Percentiles rank a stretch among this genome's conserved stretches.
phyloP scores from a whole-genome alignment of 2,329 filamentous ascomycete genomes.

The Aspergillus brasiliensis region DNA sequence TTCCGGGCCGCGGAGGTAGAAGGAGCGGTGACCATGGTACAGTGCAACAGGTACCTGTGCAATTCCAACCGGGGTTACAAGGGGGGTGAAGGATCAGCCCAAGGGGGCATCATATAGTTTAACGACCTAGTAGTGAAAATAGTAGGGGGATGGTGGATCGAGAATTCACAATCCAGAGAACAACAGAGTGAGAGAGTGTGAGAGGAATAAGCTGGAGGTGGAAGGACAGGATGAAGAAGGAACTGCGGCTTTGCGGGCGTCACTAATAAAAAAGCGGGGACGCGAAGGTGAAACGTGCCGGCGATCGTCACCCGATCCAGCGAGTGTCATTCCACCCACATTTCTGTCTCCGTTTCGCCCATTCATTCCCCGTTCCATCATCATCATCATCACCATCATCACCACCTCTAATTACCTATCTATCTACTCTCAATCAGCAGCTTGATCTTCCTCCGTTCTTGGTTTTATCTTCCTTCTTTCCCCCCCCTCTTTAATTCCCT shows the following conservation, averaged over 20 bases:
- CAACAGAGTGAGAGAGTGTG: neutral
- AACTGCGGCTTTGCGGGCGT: neutral
- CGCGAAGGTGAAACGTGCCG: constrained; percentile 13
- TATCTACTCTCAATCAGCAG: neutral
- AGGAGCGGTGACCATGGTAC: constrained; percentile 6
- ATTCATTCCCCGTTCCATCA: no score
- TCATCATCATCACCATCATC: neutral
- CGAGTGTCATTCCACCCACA: constrained; percentile 10
- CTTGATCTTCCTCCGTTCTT: no score
- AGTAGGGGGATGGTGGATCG: neutral
- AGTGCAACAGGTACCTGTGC: neutral
- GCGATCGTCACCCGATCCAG: constrained; percentile 14
- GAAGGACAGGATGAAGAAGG: neutral
- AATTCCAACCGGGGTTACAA: neutral
- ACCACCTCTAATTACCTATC: neutral
- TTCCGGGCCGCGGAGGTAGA: constrained; percentile 37
- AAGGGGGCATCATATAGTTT: neutral
- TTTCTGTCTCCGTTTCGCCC: neutral
- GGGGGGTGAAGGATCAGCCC: neutral
- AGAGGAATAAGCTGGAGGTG: neutral
- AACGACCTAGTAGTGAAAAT: neutral
- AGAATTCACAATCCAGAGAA: neutral
- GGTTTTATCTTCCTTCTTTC: neutral
- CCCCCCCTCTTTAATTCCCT: neutral
- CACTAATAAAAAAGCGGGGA: constrained; percentile 3